Conservation (phyloP, 1,139 yeast genomes). For the Geotrichum histeridarum region DNA sequence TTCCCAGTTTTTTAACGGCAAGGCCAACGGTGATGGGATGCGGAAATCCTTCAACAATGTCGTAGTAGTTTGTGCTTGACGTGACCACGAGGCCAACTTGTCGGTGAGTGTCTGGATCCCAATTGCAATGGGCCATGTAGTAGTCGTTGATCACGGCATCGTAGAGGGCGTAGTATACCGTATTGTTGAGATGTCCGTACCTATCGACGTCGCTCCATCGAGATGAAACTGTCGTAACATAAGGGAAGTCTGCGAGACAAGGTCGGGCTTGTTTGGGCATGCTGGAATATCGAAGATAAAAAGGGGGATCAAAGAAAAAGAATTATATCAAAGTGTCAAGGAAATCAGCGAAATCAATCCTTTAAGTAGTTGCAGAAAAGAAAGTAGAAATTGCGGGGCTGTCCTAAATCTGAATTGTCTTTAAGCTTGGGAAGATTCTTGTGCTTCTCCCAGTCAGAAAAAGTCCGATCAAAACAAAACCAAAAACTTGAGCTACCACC, state of each 20-base stretch:
- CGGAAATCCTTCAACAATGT: conserved; percentile 33
- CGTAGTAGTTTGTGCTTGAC: conserved; percentile 31
- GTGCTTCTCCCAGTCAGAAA: too few species aligned
- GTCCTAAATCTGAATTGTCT: too few species aligned
- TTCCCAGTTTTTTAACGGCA: conserved; percentile 30
- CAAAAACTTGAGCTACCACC: background rate
- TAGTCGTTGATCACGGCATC: conserved; percentile 32
- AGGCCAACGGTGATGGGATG: conserved; percentile 31
- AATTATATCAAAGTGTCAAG: background rate
- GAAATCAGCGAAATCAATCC: too few species aligned
- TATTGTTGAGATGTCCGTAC: conserved; percentile 35
- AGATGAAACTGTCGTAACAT: conserved; percentile 24
- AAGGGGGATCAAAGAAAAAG: background rate
- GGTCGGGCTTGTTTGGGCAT: conserved; percentile 19
- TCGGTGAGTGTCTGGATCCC: conserved; percentile 23
- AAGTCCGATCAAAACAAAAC: background rate
- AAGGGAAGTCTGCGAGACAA: conserved; percentile 26
- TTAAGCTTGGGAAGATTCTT: too few species aligned
- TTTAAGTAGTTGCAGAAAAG: too few species aligned
- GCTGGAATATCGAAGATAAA: background rate
- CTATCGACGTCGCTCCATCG: conserved; percentile 35
- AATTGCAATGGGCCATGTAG: conserved; percentile 30
- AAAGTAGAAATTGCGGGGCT: too few species aligned
- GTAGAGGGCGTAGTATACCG: conserved; percentile 33
- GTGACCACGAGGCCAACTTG: conserved; percentile 33